A percentile compares a stretch with the other conserved stretches of the same genome.
Evolutionary conservation across 2,329 filamentous ascomycete species (phyloP).

Genomic region (Ceratocystis diversiconidia): DNA sequence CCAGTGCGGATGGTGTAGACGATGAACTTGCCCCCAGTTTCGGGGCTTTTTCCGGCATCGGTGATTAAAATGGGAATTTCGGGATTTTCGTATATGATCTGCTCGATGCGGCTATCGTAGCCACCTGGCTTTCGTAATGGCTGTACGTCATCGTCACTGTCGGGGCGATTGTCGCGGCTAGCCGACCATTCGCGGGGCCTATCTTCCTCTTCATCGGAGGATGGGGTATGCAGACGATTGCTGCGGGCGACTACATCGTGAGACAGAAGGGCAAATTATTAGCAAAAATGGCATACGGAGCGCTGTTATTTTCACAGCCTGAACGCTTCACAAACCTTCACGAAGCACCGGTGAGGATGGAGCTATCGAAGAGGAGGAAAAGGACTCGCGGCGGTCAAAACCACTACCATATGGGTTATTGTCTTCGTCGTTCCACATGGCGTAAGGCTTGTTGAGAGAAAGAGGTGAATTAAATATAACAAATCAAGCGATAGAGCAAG

Average conservation of each 20-base stretch:
- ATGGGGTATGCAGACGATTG: conserved; percentile 12
- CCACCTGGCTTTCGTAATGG: conserved; percentile 64
- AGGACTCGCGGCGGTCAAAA: conserved; percentile 76
- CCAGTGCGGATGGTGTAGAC: conserved; percentile 94
- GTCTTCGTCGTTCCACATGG: conserved; percentile 98
- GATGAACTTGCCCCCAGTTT: conserved; percentile 85
- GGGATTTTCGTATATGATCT: conserved; percentile 91
- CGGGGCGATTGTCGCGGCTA: conserved; percentile 26
- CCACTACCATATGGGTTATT: conserved; percentile 92
- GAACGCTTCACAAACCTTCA: conserved; percentile 37
- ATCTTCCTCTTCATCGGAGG: conserved; percentile 12
- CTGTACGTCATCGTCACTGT: conserved; percentile 31
- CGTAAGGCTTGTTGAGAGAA: conserved; percentile 17
- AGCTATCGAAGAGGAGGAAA: conserved; percentile 49
- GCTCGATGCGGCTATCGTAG: conserved; percentile 91
- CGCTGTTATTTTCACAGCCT: not conserved
- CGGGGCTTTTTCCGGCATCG: conserved; percentile 86
- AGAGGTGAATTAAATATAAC: not conserved
- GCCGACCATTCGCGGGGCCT: not conserved
- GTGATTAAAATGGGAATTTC: conserved; percentile 82
- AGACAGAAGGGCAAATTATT: not conserved
- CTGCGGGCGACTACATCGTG: conserved; percentile 8
- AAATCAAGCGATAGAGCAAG: not conserved
- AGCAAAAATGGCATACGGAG: not conserved
- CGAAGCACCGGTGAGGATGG: conserved; percentile 46